These are phyloP conservation scores for Mucor ambiguus DNA, from an alignment of 371 early-diverging fungal species.

Conservation along the genomic window DNA sequence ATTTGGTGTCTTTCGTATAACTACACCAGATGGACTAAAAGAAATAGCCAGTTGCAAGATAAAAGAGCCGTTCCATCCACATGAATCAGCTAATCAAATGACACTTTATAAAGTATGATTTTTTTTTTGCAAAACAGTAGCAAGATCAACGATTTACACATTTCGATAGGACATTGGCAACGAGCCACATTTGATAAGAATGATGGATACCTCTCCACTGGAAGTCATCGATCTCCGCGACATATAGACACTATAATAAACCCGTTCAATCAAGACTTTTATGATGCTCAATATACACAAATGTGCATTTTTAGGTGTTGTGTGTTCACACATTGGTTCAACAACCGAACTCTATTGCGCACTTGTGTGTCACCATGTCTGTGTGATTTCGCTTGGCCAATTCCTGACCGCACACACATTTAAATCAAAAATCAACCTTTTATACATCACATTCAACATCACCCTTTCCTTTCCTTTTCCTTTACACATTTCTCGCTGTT, in stretches of 20 bases:
- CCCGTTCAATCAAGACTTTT: background rate
- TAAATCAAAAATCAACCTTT: background rate
- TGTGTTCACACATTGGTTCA: background rate
- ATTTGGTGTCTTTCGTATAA: slow-evolving; percentile 15
- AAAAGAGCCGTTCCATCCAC: slow-evolving; percentile 9
- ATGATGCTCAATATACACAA: background rate
- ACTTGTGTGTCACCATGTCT: background rate
- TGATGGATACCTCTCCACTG: background rate
- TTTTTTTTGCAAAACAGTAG: background rate
- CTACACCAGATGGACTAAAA: slow-evolving; percentile 8
- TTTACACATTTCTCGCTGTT: background rate
- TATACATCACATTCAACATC: background rate
- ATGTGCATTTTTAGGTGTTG: background rate
- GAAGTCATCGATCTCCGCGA: slow-evolving; percentile 11
- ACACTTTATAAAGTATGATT: slow-evolving; percentile 5
- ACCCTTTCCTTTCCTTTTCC: slow-evolving; percentile 2
- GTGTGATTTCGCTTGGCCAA: background rate
- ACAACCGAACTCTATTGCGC: background rate
- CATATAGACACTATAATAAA: background rate
- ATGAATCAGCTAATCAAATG: background rate
- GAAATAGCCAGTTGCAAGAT: slow-evolving; percentile 9
- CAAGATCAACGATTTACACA: background rate
- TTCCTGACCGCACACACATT: background rate
- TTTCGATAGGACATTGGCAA: background rate
- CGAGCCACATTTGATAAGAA: background rate